Conservation (phyloP, 257 asterid species). For the Solanum peruvianum region DNA sequence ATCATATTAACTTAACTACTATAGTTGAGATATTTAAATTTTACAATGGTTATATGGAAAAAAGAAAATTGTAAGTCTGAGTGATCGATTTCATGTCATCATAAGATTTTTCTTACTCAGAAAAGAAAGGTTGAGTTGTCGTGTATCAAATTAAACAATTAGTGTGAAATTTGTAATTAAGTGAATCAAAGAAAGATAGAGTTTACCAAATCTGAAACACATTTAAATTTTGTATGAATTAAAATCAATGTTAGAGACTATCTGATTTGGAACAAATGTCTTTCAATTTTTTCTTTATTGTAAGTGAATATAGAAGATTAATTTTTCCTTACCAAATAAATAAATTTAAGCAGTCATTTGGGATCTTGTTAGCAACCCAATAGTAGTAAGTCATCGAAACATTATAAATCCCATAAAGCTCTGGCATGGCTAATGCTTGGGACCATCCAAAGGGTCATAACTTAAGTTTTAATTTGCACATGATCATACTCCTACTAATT, state of each 20-base stretch:
- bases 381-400: background rate
- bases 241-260: background rate
- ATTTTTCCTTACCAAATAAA: rapidly evolving
- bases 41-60: background rate
- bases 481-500: background rate
- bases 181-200: background rate
- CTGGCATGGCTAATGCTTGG: background rate
- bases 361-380: background rate
- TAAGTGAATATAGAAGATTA: background rate
- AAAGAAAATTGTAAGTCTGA: background rate
- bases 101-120: background rate
- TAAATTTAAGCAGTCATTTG: background rate
- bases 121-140: background rate
- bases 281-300: background rate
- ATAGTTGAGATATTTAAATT: background rate
- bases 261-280: background rate
- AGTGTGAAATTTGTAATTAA: background rate
- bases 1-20: background rate
- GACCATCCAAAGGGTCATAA: background rate
- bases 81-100: background rate
- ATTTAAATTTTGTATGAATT: background rate
- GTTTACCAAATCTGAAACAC: too few relatives aligned
- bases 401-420: background rate
- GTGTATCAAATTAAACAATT: background rate
- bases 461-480: background rate